phyloP scores from a whole-genome alignment of 2,329 filamentous ascomycete species.

The Pyricularia grisea region DNA sequence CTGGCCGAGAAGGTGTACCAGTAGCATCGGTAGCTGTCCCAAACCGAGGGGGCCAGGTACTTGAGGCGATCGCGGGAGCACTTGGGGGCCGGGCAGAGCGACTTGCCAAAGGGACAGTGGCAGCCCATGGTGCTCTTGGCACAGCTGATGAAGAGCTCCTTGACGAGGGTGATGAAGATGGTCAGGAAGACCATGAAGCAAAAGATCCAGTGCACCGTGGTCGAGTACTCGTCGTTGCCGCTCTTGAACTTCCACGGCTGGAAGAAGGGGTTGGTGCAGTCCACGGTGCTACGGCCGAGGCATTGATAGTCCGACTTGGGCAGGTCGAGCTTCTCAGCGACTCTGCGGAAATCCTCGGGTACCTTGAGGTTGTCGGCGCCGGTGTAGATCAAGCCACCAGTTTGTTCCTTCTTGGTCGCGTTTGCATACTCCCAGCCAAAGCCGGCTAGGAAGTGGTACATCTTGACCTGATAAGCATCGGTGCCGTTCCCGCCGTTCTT shows the following conservation, averaged over 20 bases:
- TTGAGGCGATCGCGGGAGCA: neutral
- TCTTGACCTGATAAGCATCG: conserved; percentile 1
- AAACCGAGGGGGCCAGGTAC: neutral
- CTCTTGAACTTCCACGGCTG: neutral
- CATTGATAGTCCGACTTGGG: conserved; percentile 3
- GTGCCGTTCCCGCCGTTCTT: neutral
- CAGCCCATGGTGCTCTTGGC: conserved; percentile 1
- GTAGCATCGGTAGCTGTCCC: conserved; percentile 2
- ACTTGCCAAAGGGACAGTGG: neutral
- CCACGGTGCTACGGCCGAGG: neutral
- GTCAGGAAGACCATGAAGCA: conserved; percentile 37
- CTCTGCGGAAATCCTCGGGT: neutral
- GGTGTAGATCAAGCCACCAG: conserved; percentile 1
- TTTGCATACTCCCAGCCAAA: conserved; percentile 5
- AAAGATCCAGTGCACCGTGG: conserved; percentile 35
- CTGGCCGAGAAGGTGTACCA: neutral
- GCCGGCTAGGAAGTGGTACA: neutral
- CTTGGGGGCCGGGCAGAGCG: conserved; percentile 4
- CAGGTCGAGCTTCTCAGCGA: conserved; percentile 3
- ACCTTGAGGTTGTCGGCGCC: conserved; percentile 2
- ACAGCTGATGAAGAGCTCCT: conserved; percentile 3
- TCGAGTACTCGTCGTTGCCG: neutral
- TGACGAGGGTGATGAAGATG: neutral
- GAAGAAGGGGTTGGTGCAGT: conserved; percentile 4
- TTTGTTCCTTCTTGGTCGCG: neutral